These are phyloP conservation scores for Auricularia sp. DNA, from an alignment of 768 basidiomycete species.

Conservation along the genomic window DNA sequence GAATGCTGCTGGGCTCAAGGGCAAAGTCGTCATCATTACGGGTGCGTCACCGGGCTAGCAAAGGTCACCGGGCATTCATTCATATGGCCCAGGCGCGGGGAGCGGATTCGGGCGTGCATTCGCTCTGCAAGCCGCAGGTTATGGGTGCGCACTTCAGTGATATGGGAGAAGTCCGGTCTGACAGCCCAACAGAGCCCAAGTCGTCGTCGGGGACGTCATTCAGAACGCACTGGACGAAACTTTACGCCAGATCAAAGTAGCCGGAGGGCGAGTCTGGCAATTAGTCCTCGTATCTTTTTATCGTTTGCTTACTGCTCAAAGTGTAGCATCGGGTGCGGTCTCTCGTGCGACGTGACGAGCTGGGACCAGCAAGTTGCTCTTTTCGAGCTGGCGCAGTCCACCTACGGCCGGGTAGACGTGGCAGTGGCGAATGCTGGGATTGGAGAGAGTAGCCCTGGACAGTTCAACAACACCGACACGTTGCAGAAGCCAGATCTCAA, in stretches of 20 bases:
- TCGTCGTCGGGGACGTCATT: neutral
- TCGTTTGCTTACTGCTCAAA: neutral
- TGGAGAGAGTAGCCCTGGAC: neutral
- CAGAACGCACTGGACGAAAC: neutral
- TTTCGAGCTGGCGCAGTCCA: neutral
- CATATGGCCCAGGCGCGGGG: neutral
- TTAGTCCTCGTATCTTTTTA: neutral
- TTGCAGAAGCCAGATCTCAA: slow-evolving; percentile 2
- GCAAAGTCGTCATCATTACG: neutral
- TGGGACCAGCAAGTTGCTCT: slow-evolving; percentile 4
- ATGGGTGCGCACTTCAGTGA: neutral
- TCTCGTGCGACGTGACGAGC: neutral
- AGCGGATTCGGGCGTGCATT: neutral
- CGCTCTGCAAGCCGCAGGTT: neutral
- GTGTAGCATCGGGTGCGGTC: neutral
- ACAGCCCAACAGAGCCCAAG: neutral
- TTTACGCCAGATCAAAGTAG: neutral
- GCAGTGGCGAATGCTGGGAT: slow-evolving; percentile 5
- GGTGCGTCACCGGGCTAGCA: neutral
- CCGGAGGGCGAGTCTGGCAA: neutral
- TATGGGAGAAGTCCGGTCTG: too few relatives aligned
- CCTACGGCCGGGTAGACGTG: slow-evolving; percentile 1
- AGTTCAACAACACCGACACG: neutral
- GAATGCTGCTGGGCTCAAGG: neutral
- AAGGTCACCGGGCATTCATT: neutral